Evolutionary conservation across 139 green algal genomes (phyloP), one percentile per base, ranked within the genome.

Genomic region (Axilococcus clingmanii): DNA sequence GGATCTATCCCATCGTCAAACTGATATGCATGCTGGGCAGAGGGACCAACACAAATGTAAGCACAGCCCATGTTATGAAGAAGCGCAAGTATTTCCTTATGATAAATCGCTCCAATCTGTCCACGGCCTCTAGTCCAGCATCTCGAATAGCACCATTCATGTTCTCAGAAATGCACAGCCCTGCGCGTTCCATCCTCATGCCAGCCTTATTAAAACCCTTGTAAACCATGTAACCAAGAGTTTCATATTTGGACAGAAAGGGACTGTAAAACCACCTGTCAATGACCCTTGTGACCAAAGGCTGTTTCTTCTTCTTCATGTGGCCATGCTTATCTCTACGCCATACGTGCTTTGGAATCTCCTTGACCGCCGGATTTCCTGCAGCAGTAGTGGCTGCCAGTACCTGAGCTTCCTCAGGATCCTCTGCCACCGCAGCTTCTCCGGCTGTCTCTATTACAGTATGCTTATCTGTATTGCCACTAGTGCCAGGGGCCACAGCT

Each of bases 51-150:
- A 9, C 27, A 3, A 62, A 20, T 7, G 54, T 55, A n/a, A 62
- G 38, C 24, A 62, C n/a, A 4, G 29, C 28, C 9, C 50, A 28
- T 20, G 43, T 20, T 0, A 38, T 36, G 19, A 25, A 9, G 11
- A 62, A 62, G 34, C 52, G 50, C n/a, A 62, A 14, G 35, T 48
- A 62, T 37, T 49, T 48, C n/a, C 43, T 28, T 4, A 62, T 3
- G 9, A 62, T 25, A 15, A 29, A 5, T n/a, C n/a, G n/a, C 41
- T 62, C 54, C 3, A 28, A 20, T 48, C 52, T 48, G 3, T 15
- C 3, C 9, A 53, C 54, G 2, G 54, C 54, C 11, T 52, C 42
- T 3, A 37, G 28, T 30, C 54, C 54, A 2, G 41, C 30, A 0
- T 33, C 6, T 12, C 51, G 51, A 20, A 58, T 58, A 31, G 54